A percentile compares a stretch with the other conserved stretches of the same genome.
These are phyloP conservation scores for Podosphaera aphanis DNA, from an alignment of 2,329 filamentous ascomycete genomes.

Conservation along the genomic window DNA sequence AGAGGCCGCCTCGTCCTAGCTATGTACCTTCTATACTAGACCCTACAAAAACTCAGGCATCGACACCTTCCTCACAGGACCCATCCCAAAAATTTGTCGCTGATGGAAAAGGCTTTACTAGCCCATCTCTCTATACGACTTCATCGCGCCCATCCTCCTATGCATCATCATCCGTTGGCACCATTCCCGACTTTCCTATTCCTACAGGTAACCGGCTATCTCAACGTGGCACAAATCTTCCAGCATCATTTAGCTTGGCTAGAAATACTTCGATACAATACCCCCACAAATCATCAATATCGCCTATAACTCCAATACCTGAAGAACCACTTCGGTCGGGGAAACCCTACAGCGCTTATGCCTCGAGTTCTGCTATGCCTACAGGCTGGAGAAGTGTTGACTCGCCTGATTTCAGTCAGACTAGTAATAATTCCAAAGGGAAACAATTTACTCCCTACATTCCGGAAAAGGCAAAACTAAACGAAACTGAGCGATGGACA, in stretches of 20 bases:
- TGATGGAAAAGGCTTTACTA: conserved; percentile 7
- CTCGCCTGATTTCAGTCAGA: conserved; percentile 18
- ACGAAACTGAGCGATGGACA: conserved; percentile 22
- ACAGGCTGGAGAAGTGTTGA: conserved; percentile 34
- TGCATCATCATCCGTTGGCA: conserved; percentile 28
- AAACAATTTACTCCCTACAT: conserved; percentile 7
- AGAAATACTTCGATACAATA: conserved; percentile 40
- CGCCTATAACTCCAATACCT: conserved; percentile 54
- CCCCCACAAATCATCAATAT: conserved; percentile 42
- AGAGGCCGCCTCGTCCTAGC: conserved; percentile 35
- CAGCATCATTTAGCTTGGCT: conserved; percentile 23
- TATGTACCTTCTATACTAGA: conserved; percentile 35
- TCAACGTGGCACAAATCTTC: conserved; percentile 31
- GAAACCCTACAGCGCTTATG: conserved; percentile 34
- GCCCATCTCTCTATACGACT: conserved; percentile 23
- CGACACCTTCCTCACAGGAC: conserved; percentile 29
- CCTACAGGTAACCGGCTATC: conserved; percentile 8
- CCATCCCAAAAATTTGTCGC: conserved; percentile 16
- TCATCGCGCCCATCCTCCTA: conserved; percentile 24
- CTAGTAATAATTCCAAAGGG: conserved; percentile 8
- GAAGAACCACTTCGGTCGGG: conserved; percentile 36
- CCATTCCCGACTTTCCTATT: conserved; percentile 28
- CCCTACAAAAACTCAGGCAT: conserved; percentile 29
- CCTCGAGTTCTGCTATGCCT: conserved; percentile 50
- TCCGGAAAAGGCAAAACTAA: conserved; percentile 12